Percentiles rank a stretch among this genome's conserved stretches.
Evolutionary conservation across 352 stramenopile species (phyloP).

Genomic region (Phytopythium vexans): DNA sequence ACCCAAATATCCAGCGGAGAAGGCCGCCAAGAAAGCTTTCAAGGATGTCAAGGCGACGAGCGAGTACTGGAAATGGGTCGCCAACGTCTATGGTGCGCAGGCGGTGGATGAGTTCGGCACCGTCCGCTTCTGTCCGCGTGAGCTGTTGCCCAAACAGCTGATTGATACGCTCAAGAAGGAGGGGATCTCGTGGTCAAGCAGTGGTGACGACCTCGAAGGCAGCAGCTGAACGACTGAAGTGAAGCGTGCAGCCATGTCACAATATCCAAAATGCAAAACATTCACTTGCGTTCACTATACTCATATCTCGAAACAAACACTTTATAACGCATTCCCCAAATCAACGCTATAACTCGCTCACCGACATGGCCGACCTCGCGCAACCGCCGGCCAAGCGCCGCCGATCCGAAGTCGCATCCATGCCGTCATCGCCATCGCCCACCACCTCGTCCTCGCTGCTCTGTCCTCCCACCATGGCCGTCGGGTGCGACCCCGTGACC

Average conservation of each 20-base stretch:
- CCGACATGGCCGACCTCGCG: neutral
- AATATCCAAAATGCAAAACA: no score
- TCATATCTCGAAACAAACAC: slow-evolving; percentile 17
- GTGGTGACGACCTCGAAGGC: no score
- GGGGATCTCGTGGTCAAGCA: slow-evolving; percentile 35
- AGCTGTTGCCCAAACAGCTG: slow-evolving; percentile 43
- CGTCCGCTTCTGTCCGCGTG: slow-evolving; percentile 38
- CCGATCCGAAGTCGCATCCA: slow-evolving; percentile 23
- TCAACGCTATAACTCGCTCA: neutral
- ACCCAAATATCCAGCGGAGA: slow-evolving; percentile 6
- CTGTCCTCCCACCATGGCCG: no score
- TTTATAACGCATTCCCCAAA: slow-evolving; percentile 10
- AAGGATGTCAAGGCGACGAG: slow-evolving; percentile 3
- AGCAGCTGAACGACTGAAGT: no score
- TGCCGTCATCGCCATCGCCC: no score
- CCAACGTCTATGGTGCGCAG: slow-evolving; percentile 35
- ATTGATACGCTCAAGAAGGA: slow-evolving; percentile 46
- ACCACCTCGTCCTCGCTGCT: no score
- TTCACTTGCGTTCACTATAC: neutral
- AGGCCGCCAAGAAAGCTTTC: slow-evolving; percentile 10
- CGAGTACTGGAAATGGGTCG: slow-evolving; percentile 33
- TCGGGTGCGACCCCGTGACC: no score
- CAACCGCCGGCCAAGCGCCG: slow-evolving; percentile 3
- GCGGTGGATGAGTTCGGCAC: slow-evolving; percentile 42
- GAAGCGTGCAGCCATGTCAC: no score